phyloP scores from a whole-genome alignment of 2,329 filamentous ascomycete species.

The Microsporum audouinii region DNA sequence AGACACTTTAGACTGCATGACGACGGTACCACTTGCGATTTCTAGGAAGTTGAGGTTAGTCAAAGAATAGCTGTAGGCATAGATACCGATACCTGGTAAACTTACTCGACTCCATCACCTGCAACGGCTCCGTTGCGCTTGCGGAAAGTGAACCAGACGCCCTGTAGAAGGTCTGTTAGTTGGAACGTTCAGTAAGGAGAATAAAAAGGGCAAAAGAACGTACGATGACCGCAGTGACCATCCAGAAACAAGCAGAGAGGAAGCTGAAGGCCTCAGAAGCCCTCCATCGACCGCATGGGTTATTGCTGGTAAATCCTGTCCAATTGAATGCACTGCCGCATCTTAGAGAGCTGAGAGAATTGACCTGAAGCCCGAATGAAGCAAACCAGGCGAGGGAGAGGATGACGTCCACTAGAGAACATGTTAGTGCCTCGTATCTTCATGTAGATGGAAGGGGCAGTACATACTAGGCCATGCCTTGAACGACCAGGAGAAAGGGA shows the following conservation, averaged over 20 bases:
- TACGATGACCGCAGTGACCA: slow-evolving; percentile 50
- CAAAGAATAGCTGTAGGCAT: neutral
- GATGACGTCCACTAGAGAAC: slow-evolving; percentile 47
- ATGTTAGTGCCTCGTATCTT: neutral
- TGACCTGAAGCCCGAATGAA: slow-evolving; percentile 54
- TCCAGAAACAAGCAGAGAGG: slow-evolving; percentile 59
- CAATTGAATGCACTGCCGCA: slow-evolving; percentile 52
- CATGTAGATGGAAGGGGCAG: neutral
- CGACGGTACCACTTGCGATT: slow-evolving; percentile 25
- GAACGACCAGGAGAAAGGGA: slow-evolving; percentile 58
- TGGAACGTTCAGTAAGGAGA: neutral
- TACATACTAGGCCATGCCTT: slow-evolving; percentile 51
- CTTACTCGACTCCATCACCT: slow-evolving; percentile 8
- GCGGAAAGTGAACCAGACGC: slow-evolving; percentile 15
- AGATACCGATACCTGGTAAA: neutral
- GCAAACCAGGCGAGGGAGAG: slow-evolving; percentile 60
- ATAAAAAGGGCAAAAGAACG: neutral
- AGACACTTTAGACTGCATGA: slow-evolving; percentile 23
- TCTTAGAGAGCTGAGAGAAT: slow-evolving; percentile 40
- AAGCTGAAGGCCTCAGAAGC: slow-evolving; percentile 61
- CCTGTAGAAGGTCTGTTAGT: slow-evolving; percentile 5
- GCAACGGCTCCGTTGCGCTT: slow-evolving; percentile 11
- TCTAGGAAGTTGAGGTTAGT: slow-evolving; percentile 10
- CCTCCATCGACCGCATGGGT: slow-evolving; percentile 57
- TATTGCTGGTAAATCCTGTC: slow-evolving; percentile 40